A percentile compares a stretch with the other conserved stretches of the same genome.
Conservation (phyloP, 257 asterid genomes). For the Rhazya stricta region DNA sequence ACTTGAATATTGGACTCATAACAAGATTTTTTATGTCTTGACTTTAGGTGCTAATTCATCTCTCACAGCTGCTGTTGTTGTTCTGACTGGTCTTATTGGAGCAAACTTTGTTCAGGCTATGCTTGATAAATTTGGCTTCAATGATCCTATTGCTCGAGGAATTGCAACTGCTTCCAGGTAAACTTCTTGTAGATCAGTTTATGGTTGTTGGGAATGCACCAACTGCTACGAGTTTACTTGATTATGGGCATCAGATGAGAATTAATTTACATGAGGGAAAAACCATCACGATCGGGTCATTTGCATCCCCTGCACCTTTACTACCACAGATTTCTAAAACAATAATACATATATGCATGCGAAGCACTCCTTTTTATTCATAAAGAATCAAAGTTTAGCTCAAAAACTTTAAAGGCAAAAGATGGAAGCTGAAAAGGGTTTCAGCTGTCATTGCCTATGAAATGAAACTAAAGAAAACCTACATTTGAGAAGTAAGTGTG, state of each 20-base stretch:
- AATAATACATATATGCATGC: too few species aligned
- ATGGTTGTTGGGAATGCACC: not conserved
- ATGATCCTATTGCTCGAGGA: conserved; percentile 96
- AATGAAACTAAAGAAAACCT: too few species aligned
- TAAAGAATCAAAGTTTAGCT: too few species aligned
- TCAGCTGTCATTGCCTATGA: too few species aligned
- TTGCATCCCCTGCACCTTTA: too few species aligned
- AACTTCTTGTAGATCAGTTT: not conserved
- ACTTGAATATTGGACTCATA: not conserved
- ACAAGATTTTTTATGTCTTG: conserved; percentile 1
- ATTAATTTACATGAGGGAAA: too few species aligned
- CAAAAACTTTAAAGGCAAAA: too few species aligned
- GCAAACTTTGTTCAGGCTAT: conserved; percentile 88
- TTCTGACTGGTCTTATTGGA: conserved; percentile 87
- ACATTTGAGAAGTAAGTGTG: too few species aligned
- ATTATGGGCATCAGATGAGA: too few species aligned
- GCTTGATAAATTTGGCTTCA: conserved; percentile 77
- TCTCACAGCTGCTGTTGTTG: conserved; percentile 96
- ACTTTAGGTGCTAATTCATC: conserved; percentile 89
- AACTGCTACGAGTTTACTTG: not conserved
- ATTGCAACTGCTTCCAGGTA: conserved; percentile 99
- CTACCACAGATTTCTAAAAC: too few species aligned
- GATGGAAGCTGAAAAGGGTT: not conserved
- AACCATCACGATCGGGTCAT: too few species aligned
- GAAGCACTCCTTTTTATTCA: too few species aligned